These are phyloP conservation scores for Gillenia trifoliata DNA, from an alignment of 306 rosid species.

Conservation along the genomic window DNA sequence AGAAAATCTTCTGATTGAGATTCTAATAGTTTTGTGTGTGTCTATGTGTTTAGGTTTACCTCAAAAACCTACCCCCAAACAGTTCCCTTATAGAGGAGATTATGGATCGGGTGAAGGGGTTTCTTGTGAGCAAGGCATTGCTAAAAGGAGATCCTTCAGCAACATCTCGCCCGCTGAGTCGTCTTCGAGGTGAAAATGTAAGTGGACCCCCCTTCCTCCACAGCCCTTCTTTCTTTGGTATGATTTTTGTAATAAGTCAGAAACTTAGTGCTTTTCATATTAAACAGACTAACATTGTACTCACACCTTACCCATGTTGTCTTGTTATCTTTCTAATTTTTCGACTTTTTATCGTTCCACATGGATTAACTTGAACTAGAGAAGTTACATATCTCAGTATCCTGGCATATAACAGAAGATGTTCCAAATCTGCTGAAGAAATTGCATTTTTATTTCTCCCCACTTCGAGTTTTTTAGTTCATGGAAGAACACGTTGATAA, in stretches of 20 bases:
- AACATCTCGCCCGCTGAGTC: constrained; percentile 50
- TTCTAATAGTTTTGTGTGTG: not conserved
- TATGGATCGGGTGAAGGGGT: constrained; percentile 64
- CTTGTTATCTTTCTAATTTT: not conserved
- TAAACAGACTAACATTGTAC: not conserved
- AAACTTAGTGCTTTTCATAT: not conserved
- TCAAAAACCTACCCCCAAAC: constrained; percentile 88
- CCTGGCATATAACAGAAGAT: not conserved
- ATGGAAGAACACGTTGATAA: too few relatives aligned
- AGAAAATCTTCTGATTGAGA: not conserved
- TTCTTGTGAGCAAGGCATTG: constrained; percentile 80
- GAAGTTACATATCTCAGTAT: too few relatives aligned
- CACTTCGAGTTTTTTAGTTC: too few relatives aligned
- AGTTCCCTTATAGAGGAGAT: constrained; percentile 79
- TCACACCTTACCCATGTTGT: not conserved
- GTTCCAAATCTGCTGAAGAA: not conserved
- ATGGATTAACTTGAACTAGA: not conserved
- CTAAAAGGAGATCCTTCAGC: constrained; percentile 72
- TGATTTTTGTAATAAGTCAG: not conserved
- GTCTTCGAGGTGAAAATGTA: constrained; percentile 71
- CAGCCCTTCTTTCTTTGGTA: not conserved
- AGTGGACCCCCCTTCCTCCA: constrained; percentile 19
- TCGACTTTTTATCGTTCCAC: not conserved
- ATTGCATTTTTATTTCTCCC: not conserved
- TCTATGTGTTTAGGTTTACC: constrained; percentile 54